Evolutionary conservation across 2,329 filamentous ascomycete species (phyloP).

Genomic region (Rhytidhysteron rufulum): DNA sequence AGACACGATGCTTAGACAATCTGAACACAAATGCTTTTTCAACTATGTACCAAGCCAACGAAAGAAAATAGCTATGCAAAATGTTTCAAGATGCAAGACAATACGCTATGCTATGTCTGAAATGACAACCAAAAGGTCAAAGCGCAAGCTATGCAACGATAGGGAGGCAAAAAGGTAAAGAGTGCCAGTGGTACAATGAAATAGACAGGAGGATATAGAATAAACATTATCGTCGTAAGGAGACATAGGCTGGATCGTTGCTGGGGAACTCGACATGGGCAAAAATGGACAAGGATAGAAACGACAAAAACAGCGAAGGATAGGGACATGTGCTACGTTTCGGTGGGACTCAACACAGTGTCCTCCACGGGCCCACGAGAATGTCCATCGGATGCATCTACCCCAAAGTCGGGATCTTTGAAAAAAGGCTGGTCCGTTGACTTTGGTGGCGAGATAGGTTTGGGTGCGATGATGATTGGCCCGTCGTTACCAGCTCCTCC

Average conservation of each 20-base stretch:
- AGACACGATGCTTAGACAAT: no score
- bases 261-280: no score
- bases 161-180: not conserved
- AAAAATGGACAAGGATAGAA: not conserved
- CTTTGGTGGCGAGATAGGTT: constrained; percentile 1
- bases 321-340: constrained; percentile 2
- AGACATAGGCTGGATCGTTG: no score
- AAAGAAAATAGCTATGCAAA: no score
- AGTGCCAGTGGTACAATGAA: not conserved
- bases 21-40: no score
- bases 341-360: constrained; percentile 14
- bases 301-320: not conserved
- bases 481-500: not conserved
- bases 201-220: not conserved
- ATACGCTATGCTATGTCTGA: no score
- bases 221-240: no score
- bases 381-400: constrained; percentile 6
- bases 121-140: no score
- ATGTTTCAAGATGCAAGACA: no score
- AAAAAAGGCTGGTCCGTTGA: constrained; percentile 15
- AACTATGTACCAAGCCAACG: no score
- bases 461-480: constrained; percentile 1
- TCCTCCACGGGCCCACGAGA: constrained; percentile 9
- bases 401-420: constrained; percentile 20
- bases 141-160: not conserved